Percentiles rank a stretch among this genome's conserved stretches.
phyloP scores from a whole-genome alignment of 352 stramenopile species.

The Pythium aphanidermatum region DNA sequence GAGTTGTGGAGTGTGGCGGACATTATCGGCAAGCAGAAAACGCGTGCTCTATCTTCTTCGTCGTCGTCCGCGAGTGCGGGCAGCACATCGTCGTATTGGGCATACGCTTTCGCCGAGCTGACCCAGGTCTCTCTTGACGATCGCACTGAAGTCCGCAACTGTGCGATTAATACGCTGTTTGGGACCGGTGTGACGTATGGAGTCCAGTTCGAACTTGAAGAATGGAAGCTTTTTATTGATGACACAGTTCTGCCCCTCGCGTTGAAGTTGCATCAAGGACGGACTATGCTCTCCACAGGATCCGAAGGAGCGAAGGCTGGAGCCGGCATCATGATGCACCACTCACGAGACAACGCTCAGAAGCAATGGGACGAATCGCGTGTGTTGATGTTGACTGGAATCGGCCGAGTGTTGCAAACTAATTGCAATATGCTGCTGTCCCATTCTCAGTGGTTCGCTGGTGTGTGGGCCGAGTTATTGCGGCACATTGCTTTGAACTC shows the following conservation, averaged over 20 bases:
- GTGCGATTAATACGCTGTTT: constrained; percentile 96
- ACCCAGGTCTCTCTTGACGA: constrained; percentile 88
- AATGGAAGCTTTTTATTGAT: constrained; percentile 93
- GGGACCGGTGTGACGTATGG: constrained; percentile 95
- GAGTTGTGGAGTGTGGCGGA: constrained; percentile 94
- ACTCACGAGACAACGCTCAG: constrained; percentile 91
- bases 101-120: constrained; percentile 73
- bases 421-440: constrained; percentile 66
- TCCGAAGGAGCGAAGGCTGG: background rate
- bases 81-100: constrained; percentile 33
- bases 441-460: constrained; percentile 52
- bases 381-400: constrained; percentile 91
- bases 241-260: constrained; percentile 91
- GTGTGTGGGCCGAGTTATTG: constrained; percentile 60
- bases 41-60: background rate
- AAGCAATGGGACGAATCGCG: constrained; percentile 98
- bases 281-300: constrained; percentile 5
- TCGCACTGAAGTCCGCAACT: constrained; percentile 94
- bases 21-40: constrained; percentile 66
- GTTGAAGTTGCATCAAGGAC: constrained; percentile 43
- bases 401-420: constrained; percentile 91
- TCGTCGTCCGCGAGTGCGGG: background rate
- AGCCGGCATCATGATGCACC: constrained; percentile 85
- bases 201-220: constrained; percentile 80
- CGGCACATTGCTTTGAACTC: constrained; percentile 52